Conservation (phyloP, 2,329 filamentous ascomycete genomes). For the Ophiostoma tasmaniense region DNA sequence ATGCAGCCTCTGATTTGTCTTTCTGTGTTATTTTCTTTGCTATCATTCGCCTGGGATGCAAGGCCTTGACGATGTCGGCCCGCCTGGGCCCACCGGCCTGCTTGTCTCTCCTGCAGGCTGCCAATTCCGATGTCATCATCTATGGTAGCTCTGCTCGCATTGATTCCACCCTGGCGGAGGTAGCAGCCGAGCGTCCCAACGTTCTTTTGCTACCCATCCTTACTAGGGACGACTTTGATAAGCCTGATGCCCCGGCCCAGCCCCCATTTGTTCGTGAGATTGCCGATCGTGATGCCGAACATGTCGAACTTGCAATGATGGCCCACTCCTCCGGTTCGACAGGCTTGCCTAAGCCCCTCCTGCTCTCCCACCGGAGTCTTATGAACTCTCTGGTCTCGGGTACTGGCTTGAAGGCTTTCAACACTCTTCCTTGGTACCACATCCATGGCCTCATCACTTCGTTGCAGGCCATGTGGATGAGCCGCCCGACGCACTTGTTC, state of each 20-base stretch:
- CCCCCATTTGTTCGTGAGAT: slow-evolving; percentile 24
- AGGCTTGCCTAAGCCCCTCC: slow-evolving; percentile 37
- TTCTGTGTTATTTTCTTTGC: slow-evolving; percentile 37
- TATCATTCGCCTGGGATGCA: slow-evolving; percentile 36
- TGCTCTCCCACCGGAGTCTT: slow-evolving; percentile 34
- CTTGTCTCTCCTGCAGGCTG: slow-evolving; percentile 31
- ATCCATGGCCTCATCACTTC: slow-evolving; percentile 34
- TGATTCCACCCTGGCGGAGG: slow-evolving; percentile 26
- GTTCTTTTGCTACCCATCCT: slow-evolving; percentile 21
- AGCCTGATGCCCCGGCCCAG: slow-evolving; percentile 14
- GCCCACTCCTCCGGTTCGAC: slow-evolving; percentile 42
- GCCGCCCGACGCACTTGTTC: slow-evolving; percentile 34
- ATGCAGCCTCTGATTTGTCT: slow-evolving; percentile 33
- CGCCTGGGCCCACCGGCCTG: slow-evolving; percentile 34
- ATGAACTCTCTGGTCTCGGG: slow-evolving; percentile 29
- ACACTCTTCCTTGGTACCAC: slow-evolving; percentile 37
- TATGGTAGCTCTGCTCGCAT: slow-evolving; percentile 30
- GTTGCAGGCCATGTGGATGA: slow-evolving; percentile 36
- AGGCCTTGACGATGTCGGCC: slow-evolving; percentile 35
- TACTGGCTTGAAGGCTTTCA: slow-evolving; percentile 34
- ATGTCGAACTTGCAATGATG: slow-evolving; percentile 31
- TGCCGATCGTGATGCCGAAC: slow-evolving; percentile 24
- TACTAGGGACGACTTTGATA: slow-evolving; percentile 16
- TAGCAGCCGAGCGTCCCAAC: slow-evolving; percentile 22
- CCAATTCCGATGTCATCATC: slow-evolving; percentile 30